Evolutionary conservation across 1,139 yeast genomes (phyloP).

Genomic region (Cylindricascospora bacillispora): DNA sequence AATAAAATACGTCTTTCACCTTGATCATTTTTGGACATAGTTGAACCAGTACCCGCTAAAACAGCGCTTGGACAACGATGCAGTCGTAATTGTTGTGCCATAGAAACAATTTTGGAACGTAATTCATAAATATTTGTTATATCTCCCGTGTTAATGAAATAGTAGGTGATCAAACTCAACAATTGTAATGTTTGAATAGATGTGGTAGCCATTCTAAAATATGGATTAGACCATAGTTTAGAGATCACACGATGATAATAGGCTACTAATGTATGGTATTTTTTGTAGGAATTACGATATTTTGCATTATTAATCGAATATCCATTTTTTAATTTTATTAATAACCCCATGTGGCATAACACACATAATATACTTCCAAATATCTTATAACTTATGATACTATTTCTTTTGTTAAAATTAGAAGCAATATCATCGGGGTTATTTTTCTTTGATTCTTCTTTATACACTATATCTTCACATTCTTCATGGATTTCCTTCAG

Average conservation of each 20-base stretch:
- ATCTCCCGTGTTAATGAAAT: constrained; percentile 65
- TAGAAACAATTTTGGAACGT: constrained; percentile 63
- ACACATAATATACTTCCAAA: constrained; percentile 51
- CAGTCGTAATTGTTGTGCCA: constrained; percentile 76
- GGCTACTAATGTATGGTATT: constrained; percentile 19
- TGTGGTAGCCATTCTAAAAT: constrained; percentile 41
- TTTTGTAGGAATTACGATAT: constrained; percentile 4
- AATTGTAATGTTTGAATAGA: constrained; percentile 63
- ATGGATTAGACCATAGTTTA: constrained; percentile 31
- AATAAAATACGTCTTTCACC: constrained; percentile 72
- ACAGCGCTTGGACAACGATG: constrained; percentile 87
- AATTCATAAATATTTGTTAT: constrained; percentile 61
- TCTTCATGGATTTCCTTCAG: constrained; percentile 25
- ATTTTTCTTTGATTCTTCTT: neutral
- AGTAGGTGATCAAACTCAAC: constrained; percentile 53
- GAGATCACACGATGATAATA: constrained; percentile 41
- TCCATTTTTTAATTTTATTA: constrained; percentile 24
- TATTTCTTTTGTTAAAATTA: constrained; percentile 14
- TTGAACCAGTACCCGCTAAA: constrained; percentile 39
- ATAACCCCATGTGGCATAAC: constrained; percentile 45
- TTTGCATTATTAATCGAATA: constrained; percentile 7
- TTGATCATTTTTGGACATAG: constrained; percentile 51
- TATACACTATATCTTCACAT: constrained; percentile 1
- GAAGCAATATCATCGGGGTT: neutral
- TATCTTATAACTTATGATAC: constrained; percentile 22